Evolutionary conservation across 257 asterid genomes (phyloP).

Genomic region (Coffea canephora): DNA sequence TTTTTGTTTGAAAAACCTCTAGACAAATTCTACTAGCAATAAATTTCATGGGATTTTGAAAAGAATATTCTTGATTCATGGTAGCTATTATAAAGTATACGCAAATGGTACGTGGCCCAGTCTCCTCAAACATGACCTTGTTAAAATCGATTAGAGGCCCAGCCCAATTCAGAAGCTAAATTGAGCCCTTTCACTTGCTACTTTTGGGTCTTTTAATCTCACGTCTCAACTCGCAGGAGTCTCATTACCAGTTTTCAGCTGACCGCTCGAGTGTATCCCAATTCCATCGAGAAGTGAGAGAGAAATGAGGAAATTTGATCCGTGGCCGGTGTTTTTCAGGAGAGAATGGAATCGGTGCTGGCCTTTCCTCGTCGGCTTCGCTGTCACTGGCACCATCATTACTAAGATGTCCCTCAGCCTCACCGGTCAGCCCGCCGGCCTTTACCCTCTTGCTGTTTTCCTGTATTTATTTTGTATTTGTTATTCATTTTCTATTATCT

Average conservation of each 20-base stretch:
- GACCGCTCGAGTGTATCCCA: not conserved
- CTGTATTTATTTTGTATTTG: not conserved
- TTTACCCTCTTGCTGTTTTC: not conserved
- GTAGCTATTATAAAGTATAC: no score
- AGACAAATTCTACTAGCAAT: no score
- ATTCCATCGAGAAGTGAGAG: not conserved
- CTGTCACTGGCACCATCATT: constrained; percentile 34
- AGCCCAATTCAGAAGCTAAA: no score
- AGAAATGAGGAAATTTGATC: constrained; percentile 36
- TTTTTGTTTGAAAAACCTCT: no score
- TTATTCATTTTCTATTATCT: not conserved
- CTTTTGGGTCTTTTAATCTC: no score
- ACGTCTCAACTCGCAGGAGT: no score
- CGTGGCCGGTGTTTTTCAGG: constrained; percentile 39
- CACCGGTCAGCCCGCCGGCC: constrained; percentile 20
- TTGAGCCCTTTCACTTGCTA: not conserved
- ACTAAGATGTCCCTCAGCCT: constrained; percentile 36
- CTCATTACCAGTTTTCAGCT: not conserved
- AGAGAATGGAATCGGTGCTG: constrained; percentile 38
- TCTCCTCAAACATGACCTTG: no score
- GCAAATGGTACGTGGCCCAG: no score
- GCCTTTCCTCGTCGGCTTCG: constrained; percentile 41
- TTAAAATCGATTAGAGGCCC: no score
- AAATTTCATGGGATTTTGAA: no score
- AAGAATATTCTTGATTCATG: no score